Conservation (phyloP, 2,329 filamentous ascomycete genomes). For the Exophiala aquamarina region DNA sequence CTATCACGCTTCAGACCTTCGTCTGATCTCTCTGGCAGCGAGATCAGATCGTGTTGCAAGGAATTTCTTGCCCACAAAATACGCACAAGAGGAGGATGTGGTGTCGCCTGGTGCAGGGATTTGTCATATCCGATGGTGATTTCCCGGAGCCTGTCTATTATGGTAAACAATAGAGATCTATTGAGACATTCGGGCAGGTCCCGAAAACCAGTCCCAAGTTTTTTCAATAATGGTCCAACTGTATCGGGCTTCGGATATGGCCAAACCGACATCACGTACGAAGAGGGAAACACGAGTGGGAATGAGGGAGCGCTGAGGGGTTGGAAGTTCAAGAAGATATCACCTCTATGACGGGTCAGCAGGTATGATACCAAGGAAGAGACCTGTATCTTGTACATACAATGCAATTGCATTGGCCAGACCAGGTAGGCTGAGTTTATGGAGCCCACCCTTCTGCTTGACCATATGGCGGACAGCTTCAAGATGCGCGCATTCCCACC, state of each 20-base stretch:
- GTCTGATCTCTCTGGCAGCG: neutral
- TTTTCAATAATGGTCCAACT: neutral
- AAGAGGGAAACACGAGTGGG: slow-evolving; percentile 9
- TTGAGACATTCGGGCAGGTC: neutral
- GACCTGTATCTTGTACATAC: slow-evolving; percentile 4
- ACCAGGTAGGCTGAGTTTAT: slow-evolving; percentile 12
- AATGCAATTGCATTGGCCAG: slow-evolving; percentile 13
- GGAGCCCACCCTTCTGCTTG: slow-evolving; percentile 15
- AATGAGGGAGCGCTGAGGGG: slow-evolving; percentile 4
- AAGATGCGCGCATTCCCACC: slow-evolving; percentile 13
- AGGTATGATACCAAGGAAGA: neutral
- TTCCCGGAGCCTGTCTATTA: slow-evolving; percentile 1
- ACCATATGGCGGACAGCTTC: slow-evolving; percentile 11
- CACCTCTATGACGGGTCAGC: slow-evolving; percentile 5
- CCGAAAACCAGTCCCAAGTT: neutral
- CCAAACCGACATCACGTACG: slow-evolving; percentile 11
- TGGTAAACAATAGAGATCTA: neutral
- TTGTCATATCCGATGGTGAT: slow-evolving; percentile 10
- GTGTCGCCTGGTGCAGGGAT: neutral
- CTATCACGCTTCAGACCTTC: no score
- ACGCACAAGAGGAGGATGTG: slow-evolving; percentile 5
- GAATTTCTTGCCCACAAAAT: slow-evolving; percentile 12
- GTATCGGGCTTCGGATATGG: neutral
- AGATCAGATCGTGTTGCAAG: neutral
- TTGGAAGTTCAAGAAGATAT: slow-evolving; percentile 12